Conservation (phyloP, 176 grass and related monocot species). For the Oryza meridionalis region DNA sequence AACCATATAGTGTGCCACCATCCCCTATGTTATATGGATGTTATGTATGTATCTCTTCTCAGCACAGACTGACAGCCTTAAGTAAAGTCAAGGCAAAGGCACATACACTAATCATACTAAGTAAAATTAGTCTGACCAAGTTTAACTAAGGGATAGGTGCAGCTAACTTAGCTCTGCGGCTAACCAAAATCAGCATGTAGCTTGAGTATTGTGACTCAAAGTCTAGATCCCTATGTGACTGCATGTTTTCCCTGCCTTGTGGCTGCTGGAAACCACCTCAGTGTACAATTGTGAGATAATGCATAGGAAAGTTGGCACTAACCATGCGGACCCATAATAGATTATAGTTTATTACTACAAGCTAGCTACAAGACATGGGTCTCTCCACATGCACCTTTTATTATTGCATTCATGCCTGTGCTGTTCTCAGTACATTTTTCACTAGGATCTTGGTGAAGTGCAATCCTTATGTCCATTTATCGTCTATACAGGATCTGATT, state of each 20-base stretch:
- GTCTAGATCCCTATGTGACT: background rate
- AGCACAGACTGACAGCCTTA: background rate
- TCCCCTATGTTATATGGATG: background rate
- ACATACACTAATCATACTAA: background rate
- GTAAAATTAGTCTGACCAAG: background rate
- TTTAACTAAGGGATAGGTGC: background rate
- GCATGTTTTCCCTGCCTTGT: background rate
- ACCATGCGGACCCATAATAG: background rate
- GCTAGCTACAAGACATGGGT: background rate
- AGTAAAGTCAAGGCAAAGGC: background rate
- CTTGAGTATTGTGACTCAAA: background rate
- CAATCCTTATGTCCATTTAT: slow-evolving; percentile 13
- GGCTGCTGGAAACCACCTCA: background rate
- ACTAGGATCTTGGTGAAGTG: background rate
- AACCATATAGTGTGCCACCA: background rate
- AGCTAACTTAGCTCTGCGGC: background rate
- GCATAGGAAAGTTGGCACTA: background rate
- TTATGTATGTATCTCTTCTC: background rate
- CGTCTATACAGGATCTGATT: slow-evolving; percentile 76
- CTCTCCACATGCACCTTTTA: background rate
- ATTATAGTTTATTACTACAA: background rate
- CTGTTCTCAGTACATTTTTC: background rate
- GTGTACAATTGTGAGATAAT: background rate
- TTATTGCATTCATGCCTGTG: slow-evolving; percentile 11
- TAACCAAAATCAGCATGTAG: background rate